These are phyloP conservation scores for Cryptococcus wingfieldii DNA, from an alignment of 1,284 basidiomycete species.

Conservation along the genomic window DNA sequence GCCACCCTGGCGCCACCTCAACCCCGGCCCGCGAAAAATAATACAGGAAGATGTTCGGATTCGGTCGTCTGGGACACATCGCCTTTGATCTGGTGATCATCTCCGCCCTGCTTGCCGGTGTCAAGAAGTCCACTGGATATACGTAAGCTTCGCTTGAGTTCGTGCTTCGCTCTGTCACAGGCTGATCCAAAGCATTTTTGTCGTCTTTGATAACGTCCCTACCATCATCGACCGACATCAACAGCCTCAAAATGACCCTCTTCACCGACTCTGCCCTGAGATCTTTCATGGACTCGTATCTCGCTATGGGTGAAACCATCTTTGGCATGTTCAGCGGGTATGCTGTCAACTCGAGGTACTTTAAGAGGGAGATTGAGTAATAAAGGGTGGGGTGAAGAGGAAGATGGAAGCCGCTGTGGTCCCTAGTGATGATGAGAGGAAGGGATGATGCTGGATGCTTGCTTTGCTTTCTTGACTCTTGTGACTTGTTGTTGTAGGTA, in stretches of 20 bases:
- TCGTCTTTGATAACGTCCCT: neutral
- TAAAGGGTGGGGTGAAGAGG: neutral
- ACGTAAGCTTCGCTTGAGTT: constrained; percentile 57
- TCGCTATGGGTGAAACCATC: constrained; percentile 80
- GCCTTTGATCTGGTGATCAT: constrained; percentile 78
- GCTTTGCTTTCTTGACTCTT: neutral
- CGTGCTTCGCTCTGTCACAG: neutral
- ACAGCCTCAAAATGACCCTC: constrained; percentile 56
- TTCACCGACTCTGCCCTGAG: constrained; percentile 72
- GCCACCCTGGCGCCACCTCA: no score
- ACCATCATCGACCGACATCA: neutral
- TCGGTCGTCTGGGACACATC: constrained; percentile 76
- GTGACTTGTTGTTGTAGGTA: neutral
- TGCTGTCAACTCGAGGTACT: constrained; percentile 79
- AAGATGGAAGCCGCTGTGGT: neutral
- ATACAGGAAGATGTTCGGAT: constrained; percentile 63
- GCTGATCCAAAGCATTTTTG: neutral
- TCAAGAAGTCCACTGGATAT: constrained; percentile 84
- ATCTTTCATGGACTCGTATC: constrained; percentile 71
- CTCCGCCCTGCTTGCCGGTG: constrained; percentile 87
- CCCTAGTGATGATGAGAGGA: neutral
- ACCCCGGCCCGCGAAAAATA: no score
- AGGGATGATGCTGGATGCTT: neutral
- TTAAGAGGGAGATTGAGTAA: constrained; percentile 26
- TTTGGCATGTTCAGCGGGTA: constrained; percentile 76